phyloP scores from a whole-genome alignment of 331 rosid species.

The Rosa hybrid region DNA sequence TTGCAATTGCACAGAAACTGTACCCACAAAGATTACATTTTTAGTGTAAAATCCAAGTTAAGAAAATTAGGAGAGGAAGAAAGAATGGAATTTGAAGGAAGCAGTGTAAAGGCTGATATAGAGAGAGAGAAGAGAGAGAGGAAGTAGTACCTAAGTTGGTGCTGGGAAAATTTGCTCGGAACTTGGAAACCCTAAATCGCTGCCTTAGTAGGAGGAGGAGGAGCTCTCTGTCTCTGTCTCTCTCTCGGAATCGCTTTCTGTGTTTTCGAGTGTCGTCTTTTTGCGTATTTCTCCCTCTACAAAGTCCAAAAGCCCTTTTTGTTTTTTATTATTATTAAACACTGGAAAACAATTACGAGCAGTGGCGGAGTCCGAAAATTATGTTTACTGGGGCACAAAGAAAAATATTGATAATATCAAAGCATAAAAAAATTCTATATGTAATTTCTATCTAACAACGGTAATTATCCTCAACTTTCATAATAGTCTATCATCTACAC shows the following conservation, averaged over 20 bases:
- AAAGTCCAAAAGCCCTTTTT: no score
- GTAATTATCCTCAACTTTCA: no score
- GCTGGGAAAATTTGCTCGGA: background rate
- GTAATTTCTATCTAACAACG: no score
- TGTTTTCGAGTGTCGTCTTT: background rate
- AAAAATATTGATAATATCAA: no score
- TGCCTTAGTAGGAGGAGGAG: background rate
- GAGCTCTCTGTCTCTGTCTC: no score
- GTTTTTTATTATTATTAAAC: no score
- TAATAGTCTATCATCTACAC: no score
- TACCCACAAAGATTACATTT: background rate
- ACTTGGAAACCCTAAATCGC: constrained; percentile 17
- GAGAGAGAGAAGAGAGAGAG: background rate
- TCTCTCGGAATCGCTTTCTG: background rate
- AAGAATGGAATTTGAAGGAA: background rate
- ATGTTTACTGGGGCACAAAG: no score
- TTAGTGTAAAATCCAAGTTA: background rate
- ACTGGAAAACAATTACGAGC: no score
- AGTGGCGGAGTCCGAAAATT: no score
- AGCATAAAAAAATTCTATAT: no score
- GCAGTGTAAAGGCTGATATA: background rate
- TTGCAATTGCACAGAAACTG: background rate
- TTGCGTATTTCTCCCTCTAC: no score
- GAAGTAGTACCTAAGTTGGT: constrained; percentile 6
- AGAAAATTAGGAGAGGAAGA: background rate